A percentile compares a stretch with the other conserved stretches of the same genome.
Evolutionary conservation across 257 asterid genomes (phyloP).

Genomic region (Buddleja alternifolia): DNA sequence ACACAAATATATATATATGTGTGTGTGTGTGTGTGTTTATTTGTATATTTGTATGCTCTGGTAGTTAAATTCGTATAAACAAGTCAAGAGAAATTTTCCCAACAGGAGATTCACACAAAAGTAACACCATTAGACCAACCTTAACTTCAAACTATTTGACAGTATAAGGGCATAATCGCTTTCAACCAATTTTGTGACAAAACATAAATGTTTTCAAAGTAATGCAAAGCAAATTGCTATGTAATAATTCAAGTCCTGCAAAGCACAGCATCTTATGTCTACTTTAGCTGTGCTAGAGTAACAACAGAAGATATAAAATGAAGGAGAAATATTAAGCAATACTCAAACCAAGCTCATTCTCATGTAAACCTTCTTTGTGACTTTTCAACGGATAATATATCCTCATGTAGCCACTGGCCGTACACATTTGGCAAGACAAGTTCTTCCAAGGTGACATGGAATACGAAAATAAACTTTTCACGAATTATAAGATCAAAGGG

Average conservation of each 20-base stretch:
- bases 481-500: background rate
- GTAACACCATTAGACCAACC: background rate
- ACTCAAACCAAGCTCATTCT: background rate
- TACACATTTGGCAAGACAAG: background rate
- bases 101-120: background rate
- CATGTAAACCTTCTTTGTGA: conserved; percentile 5
- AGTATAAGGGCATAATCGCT: too few relatives aligned
- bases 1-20: too few relatives aligned
- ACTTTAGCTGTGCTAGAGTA: background rate
- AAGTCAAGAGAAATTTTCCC: background rate
- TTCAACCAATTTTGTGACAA: too few relatives aligned
- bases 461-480: background rate
- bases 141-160: too few relatives aligned
- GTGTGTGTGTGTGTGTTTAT: too few relatives aligned
- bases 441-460: conserved; percentile 4
- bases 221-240: too few relatives aligned
- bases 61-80: too few relatives aligned
- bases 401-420: background rate
- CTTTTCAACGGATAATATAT: background rate
- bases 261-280: too few relatives aligned
- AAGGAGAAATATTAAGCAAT: conserved; percentile 16
- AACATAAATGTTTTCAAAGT: too few relatives aligned
- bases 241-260: too few relatives aligned
- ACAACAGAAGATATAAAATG: background rate
- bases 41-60: too few relatives aligned